Base-by-base conservation (phyloP, 2,329 filamentous ascomycete species). In the Alternaria tenuissima region DNA sequence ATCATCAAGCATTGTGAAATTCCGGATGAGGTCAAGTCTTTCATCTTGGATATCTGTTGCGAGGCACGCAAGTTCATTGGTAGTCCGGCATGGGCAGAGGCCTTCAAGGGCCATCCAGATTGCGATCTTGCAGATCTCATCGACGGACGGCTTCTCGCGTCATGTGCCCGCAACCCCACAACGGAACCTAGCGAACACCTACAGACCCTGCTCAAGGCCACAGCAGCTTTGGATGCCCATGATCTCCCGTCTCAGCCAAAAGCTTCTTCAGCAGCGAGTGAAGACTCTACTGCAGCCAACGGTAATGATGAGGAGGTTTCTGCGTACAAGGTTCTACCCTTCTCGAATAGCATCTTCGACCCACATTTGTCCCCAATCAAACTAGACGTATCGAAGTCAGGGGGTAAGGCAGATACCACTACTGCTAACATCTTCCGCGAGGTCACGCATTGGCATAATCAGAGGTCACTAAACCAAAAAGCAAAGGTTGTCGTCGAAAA, bases 381-480 rank as follows among this genome's bases (percentile, higher is more conserved):
- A 7, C 69, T 85, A 38, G 76, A 73, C 4, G 70, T 78, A 6
- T 74, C 69, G 30, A 63, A 65, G 38, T 69, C 67, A 4, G 65
- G 66, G 38, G 69, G 68, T 28, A 71, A 68, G 49, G 52, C 63
- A 12, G 68, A 71, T 30, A 58, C 68, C 2, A 72, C 76, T 14
- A 76, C 79, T 2, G 76, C 79, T 18, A 77, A 74, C 16, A 81
- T 84, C 36, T 85, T 84, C 66, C 76, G 76, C 30, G 82, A 85
- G 61, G 73, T 83, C 5, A 78, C 80, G 0, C 87, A 91, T 69
- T 91, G 88, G 89, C 88, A 90, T 65, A 88, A 87, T 55, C 87
- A 85, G 65, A 83, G 80, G 26, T 80, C 82, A 0, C 64, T 88
- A 3, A 82, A 85, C 26, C 69, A 72, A 5, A 82, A 81, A 52